Evolutionary conservation across 768 basidiomycete species (phyloP).

Genomic region (Phlegmacium glaucopus): DNA sequence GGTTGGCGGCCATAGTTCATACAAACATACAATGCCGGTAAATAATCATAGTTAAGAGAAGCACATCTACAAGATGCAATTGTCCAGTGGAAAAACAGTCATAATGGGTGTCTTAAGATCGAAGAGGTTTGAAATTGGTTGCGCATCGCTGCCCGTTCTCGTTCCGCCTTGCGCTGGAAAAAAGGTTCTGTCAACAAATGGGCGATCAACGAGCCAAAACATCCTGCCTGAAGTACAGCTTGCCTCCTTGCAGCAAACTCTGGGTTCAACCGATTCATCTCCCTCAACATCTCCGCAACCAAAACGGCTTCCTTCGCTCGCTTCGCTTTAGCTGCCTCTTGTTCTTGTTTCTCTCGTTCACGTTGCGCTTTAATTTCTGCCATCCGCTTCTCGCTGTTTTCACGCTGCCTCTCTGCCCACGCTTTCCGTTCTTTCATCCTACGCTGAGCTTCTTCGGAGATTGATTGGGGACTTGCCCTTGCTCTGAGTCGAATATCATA

Average conservation of each 20-base stretch:
- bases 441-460: slow-evolving; percentile 36
- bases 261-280: slow-evolving; percentile 52
- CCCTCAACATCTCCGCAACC: slow-evolving; percentile 52
- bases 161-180: slow-evolving; percentile 28
- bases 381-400: slow-evolving; percentile 49
- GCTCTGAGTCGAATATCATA: slow-evolving; percentile 43
- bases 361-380: slow-evolving; percentile 30
- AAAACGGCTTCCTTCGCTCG: slow-evolving; percentile 33
- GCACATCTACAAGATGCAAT: slow-evolving; percentile 6
- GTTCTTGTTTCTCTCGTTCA: slow-evolving; percentile 34
- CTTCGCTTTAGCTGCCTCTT: slow-evolving; percentile 33
- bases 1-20: slow-evolving; percentile 1
- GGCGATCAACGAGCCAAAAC: not conserved
- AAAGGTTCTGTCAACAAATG: not conserved
- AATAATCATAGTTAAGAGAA: not conserved
- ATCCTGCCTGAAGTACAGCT: slow-evolving; percentile 46
- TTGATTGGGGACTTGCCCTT: slow-evolving; percentile 21
- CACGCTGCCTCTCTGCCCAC: slow-evolving; percentile 50
- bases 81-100: not conserved
- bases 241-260: slow-evolving; percentile 59
- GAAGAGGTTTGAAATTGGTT: slow-evolving; percentile 11
- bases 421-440: slow-evolving; percentile 48
- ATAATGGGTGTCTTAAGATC: slow-evolving; percentile 5
- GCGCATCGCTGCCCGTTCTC: slow-evolving; percentile 22
- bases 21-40: slow-evolving; percentile 1